A percentile compares a stretch with the other conserved stretches of the same genome.
phyloP scores from a whole-genome alignment of 2,329 filamentous ascomycete species.

The Fusarium pseudograminearum region DNA sequence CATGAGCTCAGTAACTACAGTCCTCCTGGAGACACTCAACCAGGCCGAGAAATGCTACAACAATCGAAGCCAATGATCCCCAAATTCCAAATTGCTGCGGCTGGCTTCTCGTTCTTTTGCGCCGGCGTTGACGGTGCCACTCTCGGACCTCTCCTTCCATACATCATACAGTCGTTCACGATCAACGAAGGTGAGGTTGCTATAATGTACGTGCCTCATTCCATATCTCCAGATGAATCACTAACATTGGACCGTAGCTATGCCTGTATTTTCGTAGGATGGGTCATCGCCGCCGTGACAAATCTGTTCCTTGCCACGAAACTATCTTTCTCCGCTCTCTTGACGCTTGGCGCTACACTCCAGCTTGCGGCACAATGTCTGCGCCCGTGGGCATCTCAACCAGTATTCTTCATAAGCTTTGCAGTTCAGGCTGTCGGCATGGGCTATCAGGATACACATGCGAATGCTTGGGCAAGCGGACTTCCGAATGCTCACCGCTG shows the following conservation, averaged over 20 bases:
- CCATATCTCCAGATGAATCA: neutral
- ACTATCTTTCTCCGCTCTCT: neutral
- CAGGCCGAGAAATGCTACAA: neutral
- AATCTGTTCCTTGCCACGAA: neutral
- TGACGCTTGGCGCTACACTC: neutral
- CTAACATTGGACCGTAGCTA: neutral
- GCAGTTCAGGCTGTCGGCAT: neutral
- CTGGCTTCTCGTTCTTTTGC: neutral
- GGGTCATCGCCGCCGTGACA: neutral
- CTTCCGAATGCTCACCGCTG: neutral
- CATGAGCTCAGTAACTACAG: neutral
- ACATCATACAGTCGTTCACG: neutral
- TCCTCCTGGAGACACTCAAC: neutral
- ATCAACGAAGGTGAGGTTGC: neutral
- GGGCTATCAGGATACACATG: neutral
- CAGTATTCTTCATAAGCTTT: neutral
- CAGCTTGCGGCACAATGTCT: neutral
- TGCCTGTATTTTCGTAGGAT: neutral
- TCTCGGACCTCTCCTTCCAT: neutral
- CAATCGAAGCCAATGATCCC: neutral
- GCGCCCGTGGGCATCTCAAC: neutral
- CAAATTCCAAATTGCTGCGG: neutral
- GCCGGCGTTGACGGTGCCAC: neutral
- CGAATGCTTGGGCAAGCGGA: neutral
- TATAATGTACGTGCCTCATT: neutral